These are phyloP conservation scores for Xylaria palmicola DNA, from an alignment of 495 filamentous ascomycete genomes.

Conservation along the genomic window DNA sequence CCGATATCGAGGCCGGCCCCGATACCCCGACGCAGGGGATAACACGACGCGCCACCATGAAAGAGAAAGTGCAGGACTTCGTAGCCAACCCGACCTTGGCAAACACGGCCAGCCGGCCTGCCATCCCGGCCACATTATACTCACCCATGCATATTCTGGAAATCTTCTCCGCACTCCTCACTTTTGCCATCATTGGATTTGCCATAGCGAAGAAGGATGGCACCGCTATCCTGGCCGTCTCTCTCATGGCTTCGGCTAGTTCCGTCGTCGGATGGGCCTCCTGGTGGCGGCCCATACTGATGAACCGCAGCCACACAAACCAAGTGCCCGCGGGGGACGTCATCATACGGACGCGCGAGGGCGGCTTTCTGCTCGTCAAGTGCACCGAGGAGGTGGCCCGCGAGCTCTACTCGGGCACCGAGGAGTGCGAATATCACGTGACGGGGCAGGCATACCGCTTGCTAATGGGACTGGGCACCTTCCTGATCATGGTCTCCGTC, in stretches of 20 bases:
- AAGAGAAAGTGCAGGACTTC: conserved; percentile 36
- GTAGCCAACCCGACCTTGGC: conserved; percentile 36
- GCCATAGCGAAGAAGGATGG: conserved; percentile 48
- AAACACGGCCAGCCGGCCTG: conserved; percentile 33
- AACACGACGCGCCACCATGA: conserved; percentile 29
- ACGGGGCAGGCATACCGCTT: conserved; percentile 41
- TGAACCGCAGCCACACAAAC: conserved; percentile 44
- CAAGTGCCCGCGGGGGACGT: conserved; percentile 59
- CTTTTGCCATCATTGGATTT: conserved; percentile 41
- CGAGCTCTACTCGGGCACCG: conserved; percentile 62
- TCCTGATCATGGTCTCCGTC: conserved; percentile 60
- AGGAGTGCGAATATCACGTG: conserved; percentile 55
- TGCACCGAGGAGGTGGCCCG: conserved; percentile 64
- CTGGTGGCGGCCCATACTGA: conserved; percentile 55
- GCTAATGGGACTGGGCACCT: conserved; percentile 57
- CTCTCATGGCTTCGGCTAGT: conserved; percentile 45
- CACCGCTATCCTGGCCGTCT: conserved; percentile 50
- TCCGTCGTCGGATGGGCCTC: conserved; percentile 53
- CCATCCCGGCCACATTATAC: conserved; percentile 45
- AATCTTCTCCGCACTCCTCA: conserved; percentile 49
- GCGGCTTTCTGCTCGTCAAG: conserved; percentile 59
- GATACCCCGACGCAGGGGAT: conserved; percentile 23
- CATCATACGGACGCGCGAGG: conserved; percentile 59
- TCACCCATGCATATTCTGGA: conserved; percentile 55
- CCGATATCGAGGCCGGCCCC: conserved; percentile 20